Conservation (phyloP, 164 flowering plant genomes). For the Magnolia changhungtana region DNA sequence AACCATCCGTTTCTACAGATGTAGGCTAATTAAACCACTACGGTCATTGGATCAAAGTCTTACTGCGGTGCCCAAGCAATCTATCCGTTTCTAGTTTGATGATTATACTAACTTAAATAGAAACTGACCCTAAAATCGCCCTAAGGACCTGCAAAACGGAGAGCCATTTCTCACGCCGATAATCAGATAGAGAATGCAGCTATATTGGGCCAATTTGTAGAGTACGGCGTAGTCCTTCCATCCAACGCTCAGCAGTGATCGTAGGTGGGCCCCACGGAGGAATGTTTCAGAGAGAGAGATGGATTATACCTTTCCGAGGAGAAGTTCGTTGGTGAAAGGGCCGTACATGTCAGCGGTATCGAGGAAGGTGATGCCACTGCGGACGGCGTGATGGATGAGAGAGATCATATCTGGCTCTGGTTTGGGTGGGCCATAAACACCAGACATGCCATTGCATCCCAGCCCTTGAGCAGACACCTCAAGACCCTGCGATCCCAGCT, state of each 20-base stretch:
- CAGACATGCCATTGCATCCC: slow-evolving; percentile 37
- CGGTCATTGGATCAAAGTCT: too few species aligned
- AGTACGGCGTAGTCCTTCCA: too few species aligned
- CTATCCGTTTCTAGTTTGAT: too few species aligned
- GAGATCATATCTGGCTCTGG: slow-evolving; percentile 31
- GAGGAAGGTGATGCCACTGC: slow-evolving; percentile 34
- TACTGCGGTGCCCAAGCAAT: too few species aligned
- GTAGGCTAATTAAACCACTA: too few species aligned
- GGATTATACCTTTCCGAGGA: slow-evolving; percentile 25
- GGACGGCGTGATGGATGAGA: slow-evolving; percentile 32
- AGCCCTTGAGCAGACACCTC: slow-evolving; percentile 25
- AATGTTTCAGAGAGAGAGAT: neutral
- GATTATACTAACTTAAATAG: too few species aligned
- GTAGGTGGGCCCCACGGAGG: neutral
- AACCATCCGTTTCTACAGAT: too few species aligned
- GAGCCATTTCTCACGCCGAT: too few species aligned
- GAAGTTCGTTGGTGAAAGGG: slow-evolving; percentile 33
- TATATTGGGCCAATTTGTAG: too few species aligned
- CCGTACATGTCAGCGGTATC: slow-evolving; percentile 43
- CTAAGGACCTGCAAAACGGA: too few species aligned
- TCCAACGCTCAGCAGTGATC: neutral
- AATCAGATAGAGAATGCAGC: too few species aligned
- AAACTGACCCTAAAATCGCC: too few species aligned
- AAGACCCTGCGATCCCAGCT: slow-evolving; percentile 32
- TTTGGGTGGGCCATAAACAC: slow-evolving; percentile 29